Percentiles rank a stretch among this genome's conserved stretches.
These are phyloP conservation scores for Barnettozyma populi DNA, from an alignment of 805 yeast genomes.

Conservation along the genomic window DNA sequence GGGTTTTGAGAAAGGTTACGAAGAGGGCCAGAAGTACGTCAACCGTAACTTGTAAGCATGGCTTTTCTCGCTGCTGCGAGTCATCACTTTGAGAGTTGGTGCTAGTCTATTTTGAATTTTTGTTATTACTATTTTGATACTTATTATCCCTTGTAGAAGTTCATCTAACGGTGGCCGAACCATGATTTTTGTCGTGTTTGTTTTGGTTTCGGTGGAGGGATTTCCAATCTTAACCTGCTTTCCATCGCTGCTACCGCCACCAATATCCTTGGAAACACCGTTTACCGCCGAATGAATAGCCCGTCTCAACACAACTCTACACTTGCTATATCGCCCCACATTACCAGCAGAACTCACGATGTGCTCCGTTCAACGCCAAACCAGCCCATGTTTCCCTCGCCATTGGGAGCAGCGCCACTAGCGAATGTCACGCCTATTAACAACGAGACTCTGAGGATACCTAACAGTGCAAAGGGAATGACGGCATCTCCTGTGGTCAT, in stretches of 20 bases:
- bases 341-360: slow-evolving; percentile 32
- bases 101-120: not conserved
- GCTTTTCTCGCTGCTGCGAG: not conserved
- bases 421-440: slow-evolving; percentile 6
- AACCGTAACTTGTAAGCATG: slow-evolving; percentile 20
- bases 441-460: not conserved
- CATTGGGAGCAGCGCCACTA: slow-evolving; percentile 28
- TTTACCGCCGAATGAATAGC: slow-evolving; percentile 12
- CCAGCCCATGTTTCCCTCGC: slow-evolving; percentile 32
- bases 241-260: not conserved
- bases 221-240: not conserved
- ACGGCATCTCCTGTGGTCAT: not conserved
- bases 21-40: slow-evolving; percentile 24
- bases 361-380: slow-evolving; percentile 44
- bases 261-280: not conserved
- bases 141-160: not conserved
- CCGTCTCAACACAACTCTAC: slow-evolving; percentile 69
- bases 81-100: not conserved
- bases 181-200: not conserved
- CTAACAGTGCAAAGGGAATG: not conserved
- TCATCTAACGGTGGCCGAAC: not conserved
- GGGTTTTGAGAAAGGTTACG: slow-evolving; percentile 19
- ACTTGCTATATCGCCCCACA: slow-evolving; percentile 64
- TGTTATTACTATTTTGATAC: not conserved
- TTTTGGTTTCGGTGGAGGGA: not conserved